Conservation (phyloP, 2,329 filamentous ascomycete genomes). For the Penicillium brasilianum region DNA sequence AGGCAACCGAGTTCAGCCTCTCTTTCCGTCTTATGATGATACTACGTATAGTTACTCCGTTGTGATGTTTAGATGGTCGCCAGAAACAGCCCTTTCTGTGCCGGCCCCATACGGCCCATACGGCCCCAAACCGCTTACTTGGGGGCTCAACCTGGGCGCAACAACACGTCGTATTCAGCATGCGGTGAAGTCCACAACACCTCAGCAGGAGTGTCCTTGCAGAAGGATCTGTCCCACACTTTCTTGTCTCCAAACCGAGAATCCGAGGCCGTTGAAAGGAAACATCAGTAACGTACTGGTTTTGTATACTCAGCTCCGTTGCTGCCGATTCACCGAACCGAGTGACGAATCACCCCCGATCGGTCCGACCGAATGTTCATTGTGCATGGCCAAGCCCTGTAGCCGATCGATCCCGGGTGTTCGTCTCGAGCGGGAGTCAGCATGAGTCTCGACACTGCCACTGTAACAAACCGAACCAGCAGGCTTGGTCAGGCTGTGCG, state of each 20-base stretch:
- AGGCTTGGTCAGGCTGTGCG: conserved; percentile 9
- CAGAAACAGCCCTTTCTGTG: not conserved
- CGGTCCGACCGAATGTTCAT: conserved; percentile 16
- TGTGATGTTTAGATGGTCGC: not conserved
- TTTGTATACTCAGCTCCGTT: not conserved
- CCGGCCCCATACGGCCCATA: no score
- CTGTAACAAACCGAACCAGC: not conserved
- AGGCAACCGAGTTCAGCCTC: no score
- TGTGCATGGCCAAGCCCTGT: conserved; percentile 12
- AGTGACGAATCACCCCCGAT: conserved; percentile 4
- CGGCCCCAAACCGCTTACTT: not conserved
- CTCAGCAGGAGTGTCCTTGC: not conserved
- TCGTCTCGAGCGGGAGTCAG: not conserved
- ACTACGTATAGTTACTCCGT: not conserved
- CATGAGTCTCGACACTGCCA: not conserved
- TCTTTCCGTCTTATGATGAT: not conserved
- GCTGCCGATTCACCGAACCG: not conserved
- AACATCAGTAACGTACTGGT: not conserved
- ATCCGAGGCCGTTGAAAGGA: not conserved
- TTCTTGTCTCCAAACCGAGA: not conserved
- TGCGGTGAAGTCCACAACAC: not conserved
- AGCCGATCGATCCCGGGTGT: conserved; percentile 15
- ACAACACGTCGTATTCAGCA: not conserved
- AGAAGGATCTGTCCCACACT: not conserved
- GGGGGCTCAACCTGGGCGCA: not conserved